A percentile compares a stretch with the other conserved stretches of the same genome.
These are phyloP conservation scores for Fimicolochytrium jonesii DNA, from an alignment of 192 early-diverging fungal genomes.

Conservation along the genomic window DNA sequence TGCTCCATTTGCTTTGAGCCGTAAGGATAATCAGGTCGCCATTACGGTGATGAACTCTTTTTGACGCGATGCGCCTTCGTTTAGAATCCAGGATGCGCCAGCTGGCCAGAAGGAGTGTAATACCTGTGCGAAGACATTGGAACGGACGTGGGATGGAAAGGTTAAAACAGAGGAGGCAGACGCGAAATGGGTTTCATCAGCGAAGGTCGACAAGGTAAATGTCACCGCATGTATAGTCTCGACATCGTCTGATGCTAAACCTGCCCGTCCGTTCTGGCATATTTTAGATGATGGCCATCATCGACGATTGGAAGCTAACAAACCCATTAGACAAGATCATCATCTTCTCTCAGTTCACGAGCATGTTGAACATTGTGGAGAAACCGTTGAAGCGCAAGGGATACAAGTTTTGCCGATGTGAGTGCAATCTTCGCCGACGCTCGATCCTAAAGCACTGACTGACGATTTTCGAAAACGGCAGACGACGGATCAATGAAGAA, in stretches of 20 bases:
- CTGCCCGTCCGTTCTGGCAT: too few relatives aligned
- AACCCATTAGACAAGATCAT: conserved; percentile 43
- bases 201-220: conserved; percentile 38
- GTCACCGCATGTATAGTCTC: background rate
- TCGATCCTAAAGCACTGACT: background rate
- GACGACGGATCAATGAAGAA: conserved; percentile 24
- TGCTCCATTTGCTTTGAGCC: conserved; percentile 27
- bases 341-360: conserved; percentile 42
- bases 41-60: background rate
- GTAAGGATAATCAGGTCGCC: conserved; percentile 18
- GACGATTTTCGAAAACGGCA: background rate
- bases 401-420: conserved; percentile 28
- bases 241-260: too few relatives aligned
- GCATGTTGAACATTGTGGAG: conserved; percentile 39
- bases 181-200: conserved; percentile 22
- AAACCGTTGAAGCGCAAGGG: conserved; percentile 16
- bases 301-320: conserved; percentile 38
- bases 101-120: conserved; percentile 8
- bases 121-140: conserved; percentile 14
- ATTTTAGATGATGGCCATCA: conserved; percentile 32
- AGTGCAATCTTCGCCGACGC: background rate
- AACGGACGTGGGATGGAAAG: background rate
- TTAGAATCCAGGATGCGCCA: background rate
- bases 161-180: background rate
- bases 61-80: background rate